Conservation (phyloP, 371 early-diverging fungal species). For the Synchytrium microbalum region DNA sequence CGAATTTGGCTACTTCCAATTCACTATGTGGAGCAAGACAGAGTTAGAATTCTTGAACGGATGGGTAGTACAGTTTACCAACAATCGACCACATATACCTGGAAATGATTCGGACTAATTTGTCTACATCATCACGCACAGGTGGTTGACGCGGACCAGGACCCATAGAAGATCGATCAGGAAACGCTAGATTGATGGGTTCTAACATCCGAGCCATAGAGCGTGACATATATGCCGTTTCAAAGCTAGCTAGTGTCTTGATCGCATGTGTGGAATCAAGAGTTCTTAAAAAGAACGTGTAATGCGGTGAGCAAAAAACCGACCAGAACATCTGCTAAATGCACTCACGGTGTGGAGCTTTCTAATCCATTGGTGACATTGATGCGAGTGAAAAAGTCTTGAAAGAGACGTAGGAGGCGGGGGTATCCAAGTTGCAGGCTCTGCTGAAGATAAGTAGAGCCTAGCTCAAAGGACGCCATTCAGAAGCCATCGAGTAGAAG, state of each 20-base stretch:
- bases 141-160: conserved; percentile 24
- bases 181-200: conserved; percentile 50
- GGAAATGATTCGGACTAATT: conserved; percentile 44
- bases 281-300: conserved; percentile 55
- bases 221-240: conserved; percentile 56
- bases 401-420: conserved; percentile 58
- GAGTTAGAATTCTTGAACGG: neutral
- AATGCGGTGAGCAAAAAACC: conserved; percentile 60
- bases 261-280: conserved; percentile 24
- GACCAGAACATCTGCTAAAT: conserved; percentile 1
- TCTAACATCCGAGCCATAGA: conserved; percentile 56
- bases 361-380: conserved; percentile 46
- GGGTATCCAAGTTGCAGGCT: conserved; percentile 70
- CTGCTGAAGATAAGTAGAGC: conserved; percentile 57
- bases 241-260: conserved; percentile 37
- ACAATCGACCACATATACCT: conserved; percentile 30
- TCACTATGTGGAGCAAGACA: conserved; percentile 36
- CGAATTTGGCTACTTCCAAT: conserved; percentile 54
- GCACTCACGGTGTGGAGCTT: neutral
- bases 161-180: conserved; percentile 33
- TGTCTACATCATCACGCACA: conserved; percentile 42
- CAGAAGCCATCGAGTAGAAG: neutral
- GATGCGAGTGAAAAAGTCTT: conserved; percentile 67
- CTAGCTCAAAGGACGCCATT: conserved; percentile 20
- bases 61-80: neutral